Percentiles rank a stretch among this genome's conserved stretches.
phyloP scores from a whole-genome alignment of 495 filamentous ascomycete species.

The Podospora didyma region DNA sequence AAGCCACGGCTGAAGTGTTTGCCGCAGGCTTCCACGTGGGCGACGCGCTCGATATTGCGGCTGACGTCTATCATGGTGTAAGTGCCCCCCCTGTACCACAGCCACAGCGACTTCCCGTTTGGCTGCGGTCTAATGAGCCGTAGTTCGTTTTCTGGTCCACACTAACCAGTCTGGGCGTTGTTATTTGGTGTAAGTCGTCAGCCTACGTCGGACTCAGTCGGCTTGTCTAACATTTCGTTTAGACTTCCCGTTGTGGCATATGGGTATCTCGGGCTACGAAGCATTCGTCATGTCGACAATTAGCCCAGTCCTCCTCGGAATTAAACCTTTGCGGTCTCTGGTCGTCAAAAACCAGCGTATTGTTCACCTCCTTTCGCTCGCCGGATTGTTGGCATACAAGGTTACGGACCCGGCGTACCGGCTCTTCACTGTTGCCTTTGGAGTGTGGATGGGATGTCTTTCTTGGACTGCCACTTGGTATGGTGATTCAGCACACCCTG shows the following conservation, averaged over 20 bases:
- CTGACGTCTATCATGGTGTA: constrained; percentile 92
- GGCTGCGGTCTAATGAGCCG: constrained; percentile 6
- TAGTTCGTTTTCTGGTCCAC: constrained; percentile 96
- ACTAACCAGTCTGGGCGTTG: constrained; percentile 79
- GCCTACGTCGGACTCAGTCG: no score
- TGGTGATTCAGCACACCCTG: constrained; percentile 69
- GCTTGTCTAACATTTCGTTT: neutral
- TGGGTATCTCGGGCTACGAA: constrained; percentile 98
- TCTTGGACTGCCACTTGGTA: constrained; percentile 78
- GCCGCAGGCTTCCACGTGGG: constrained; percentile 67
- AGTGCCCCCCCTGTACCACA: constrained; percentile 24
- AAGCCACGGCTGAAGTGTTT: constrained; percentile 66
- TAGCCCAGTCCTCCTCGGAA: constrained; percentile 76
- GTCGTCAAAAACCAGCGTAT: constrained; percentile 64
- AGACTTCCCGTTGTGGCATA: constrained; percentile 99
- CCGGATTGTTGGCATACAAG: constrained; percentile 75
- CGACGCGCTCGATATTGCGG: constrained; percentile 73
- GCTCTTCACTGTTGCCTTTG: constrained; percentile 75
- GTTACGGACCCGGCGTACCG: constrained; percentile 69
- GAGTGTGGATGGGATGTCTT: constrained; percentile 71
- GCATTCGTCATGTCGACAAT: constrained; percentile 78
- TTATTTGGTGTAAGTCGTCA: constrained; percentile 80
- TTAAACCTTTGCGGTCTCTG: constrained; percentile 62
- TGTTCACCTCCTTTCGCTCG: constrained; percentile 70
- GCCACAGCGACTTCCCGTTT: neutral